Evolutionary conservation across 352 stramenopile species (phyloP), one percentile per base, ranked within the genome.

Genomic region (Phytopythium cucurbitacearum): DNA sequence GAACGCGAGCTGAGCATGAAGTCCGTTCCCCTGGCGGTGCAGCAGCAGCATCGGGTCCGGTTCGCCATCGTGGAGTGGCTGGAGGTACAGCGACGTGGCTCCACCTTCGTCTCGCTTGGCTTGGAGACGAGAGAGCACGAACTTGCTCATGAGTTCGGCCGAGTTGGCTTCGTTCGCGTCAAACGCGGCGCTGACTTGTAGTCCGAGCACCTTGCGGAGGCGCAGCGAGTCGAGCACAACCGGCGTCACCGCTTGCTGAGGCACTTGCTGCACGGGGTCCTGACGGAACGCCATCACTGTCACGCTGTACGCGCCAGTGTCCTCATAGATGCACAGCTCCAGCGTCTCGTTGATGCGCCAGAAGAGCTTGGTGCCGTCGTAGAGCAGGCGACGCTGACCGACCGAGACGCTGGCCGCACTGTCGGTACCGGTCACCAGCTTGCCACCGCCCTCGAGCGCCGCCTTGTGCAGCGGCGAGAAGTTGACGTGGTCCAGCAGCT

Each of bases 261-360:
- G 57, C 13, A 34, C 59, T 37, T 62, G 62, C n/a, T 57, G 62
- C 38, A 38, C 38, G 12, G 32, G 34, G 39, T 77, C 65, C 15
- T 85, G 80, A n/a, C 72, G 69, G 40, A 87, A 84, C 4, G 71
- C 81, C 11, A 70, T 61, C 57, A 94, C 76, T 1, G 80, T 91
- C 52, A 93, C 56, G 34, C 67, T 78, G 61, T 91, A 87, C 16
- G 65, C 76, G 3, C 76, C 54, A 11, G 69, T 69, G 53, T 91
- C 80, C 64, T 94, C 82, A 52, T 88, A 87, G 51, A 94, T 89
- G 51, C 81, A 88, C 33, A 94, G 59, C 58, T 94, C 85, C 1
- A 94, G 61, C 28, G 85, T 94, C 62, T 93, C 82, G 55, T 93
- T 93, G 53, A 91, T 83, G 36, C 82, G 81, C 85, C 85, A 94